A percentile compares a stretch with the other conserved stretches of the same genome.
These are phyloP conservation scores for Prunus salicina DNA, from an alignment of 306 rosid genomes.

Conservation along the genomic window DNA sequence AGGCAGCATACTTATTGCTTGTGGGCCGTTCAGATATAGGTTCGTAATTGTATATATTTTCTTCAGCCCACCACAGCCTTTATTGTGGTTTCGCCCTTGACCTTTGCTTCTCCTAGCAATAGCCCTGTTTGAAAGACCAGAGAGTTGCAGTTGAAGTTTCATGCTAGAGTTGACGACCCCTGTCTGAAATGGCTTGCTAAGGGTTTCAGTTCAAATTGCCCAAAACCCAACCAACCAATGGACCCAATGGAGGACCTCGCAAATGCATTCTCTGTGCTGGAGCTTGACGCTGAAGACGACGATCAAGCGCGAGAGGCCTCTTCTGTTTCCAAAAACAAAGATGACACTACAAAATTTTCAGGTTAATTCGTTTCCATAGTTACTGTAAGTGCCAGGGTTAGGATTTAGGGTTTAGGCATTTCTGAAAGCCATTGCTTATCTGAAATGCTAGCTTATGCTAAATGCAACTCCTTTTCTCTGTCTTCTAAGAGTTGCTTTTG, in stretches of 20 bases:
- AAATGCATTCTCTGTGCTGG: conserved; percentile 63
- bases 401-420: neutral
- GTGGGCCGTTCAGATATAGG: no score
- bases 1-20: no score
- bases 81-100: no score
- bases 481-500: neutral
- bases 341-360: conserved; percentile 12
- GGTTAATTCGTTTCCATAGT: neutral
- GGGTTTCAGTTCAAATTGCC: neutral
- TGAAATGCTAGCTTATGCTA: neutral
- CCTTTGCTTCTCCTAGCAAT: no score
- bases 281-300: conserved; percentile 64
- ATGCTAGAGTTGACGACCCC: no score
- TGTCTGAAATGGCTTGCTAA: no score
- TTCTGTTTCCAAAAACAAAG: conserved; percentile 23
- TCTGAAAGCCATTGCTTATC: neutral
- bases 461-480: neutral
- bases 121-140: no score
- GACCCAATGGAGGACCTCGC: conserved; percentile 42
- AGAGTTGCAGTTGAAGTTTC: no score
- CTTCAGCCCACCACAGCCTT: no score
- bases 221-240: neutral
- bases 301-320: conserved; percentile 13
- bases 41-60: no score
- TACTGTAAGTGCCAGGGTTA: neutral